Conservation (phyloP, 176 grass and related monocot species). For the Coix lacrymajobi region DNA sequence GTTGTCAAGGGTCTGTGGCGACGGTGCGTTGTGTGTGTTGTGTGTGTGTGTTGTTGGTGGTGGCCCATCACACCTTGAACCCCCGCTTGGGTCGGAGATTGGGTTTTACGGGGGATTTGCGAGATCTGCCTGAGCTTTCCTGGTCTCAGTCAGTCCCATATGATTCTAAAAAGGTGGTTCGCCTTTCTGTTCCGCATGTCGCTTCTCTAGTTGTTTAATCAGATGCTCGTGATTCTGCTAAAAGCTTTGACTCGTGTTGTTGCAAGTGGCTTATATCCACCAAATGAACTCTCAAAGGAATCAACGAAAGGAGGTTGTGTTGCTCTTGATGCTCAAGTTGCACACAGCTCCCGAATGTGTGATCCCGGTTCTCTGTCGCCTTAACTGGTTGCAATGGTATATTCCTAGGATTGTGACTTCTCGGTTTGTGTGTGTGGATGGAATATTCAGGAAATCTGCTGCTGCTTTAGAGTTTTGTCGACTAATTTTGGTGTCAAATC, state of each 20-base stretch:
- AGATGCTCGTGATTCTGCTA: neutral
- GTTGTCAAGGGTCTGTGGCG: conserved; percentile 9
- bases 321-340: neutral
- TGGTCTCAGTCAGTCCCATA: neutral
- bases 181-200: conserved; percentile 30
- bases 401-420: neutral
- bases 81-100: neutral
- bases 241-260: conserved; percentile 17
- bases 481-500: neutral
- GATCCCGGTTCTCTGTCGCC: neutral
- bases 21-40: neutral
- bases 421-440: neutral
- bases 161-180: conserved; percentile 4
- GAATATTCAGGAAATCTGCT: conserved; percentile 12
- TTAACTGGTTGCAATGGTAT: neutral
- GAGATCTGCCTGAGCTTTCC: conserved; percentile 47
- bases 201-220: conserved; percentile 28
- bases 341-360: neutral
- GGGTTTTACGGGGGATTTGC: conserved; percentile 7
- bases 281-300: neutral
- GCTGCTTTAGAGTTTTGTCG: neutral
- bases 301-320: neutral
- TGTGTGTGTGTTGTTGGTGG: too few species aligned
- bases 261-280: neutral
- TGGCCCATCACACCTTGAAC: neutral